These are phyloP conservation scores for Iberis amara DNA, from an alignment of 441 rosid genomes.

Conservation along the genomic window DNA sequence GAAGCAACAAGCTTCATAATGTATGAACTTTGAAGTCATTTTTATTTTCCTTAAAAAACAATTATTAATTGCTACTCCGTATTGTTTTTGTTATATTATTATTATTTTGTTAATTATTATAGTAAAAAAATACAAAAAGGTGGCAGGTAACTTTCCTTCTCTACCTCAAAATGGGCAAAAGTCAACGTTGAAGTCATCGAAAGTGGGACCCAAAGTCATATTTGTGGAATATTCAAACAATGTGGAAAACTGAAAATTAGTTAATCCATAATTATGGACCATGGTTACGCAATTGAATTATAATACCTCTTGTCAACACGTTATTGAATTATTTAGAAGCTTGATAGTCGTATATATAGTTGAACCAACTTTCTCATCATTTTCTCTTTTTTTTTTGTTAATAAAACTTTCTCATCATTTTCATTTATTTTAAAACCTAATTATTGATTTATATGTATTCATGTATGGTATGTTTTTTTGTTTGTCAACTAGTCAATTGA, in stretches of 20 bases:
- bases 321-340: slow-evolving; percentile 12
- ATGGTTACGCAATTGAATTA: not conserved
- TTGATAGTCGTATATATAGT: slow-evolving; percentile 1
- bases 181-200: slow-evolving; percentile 25
- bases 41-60: slow-evolving; percentile 2
- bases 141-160: slow-evolving; percentile 28
- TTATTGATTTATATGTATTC: too few species aligned
- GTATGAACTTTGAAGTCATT: slow-evolving; percentile 26
- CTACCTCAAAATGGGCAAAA: slow-evolving; percentile 23
- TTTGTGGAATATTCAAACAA: slow-evolving; percentile 15
- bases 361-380: slow-evolving; percentile 26
- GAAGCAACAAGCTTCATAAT: slow-evolving; percentile 10
- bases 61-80: too few species aligned
- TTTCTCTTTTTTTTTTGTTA: slow-evolving; percentile 1
- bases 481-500: too few species aligned
- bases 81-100: too few species aligned
- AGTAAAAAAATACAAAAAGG: not conserved
- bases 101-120: too few species aligned
- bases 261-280: not conserved
- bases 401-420: slow-evolving; percentile 19
- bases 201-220: slow-evolving; percentile 8
- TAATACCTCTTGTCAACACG: slow-evolving; percentile 16
- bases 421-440: not conserved
- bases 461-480: not conserved
- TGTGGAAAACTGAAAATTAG: not conserved